Evolutionary conservation across 345 rosid species (phyloP).

Genomic region (Boechera stricta): DNA sequence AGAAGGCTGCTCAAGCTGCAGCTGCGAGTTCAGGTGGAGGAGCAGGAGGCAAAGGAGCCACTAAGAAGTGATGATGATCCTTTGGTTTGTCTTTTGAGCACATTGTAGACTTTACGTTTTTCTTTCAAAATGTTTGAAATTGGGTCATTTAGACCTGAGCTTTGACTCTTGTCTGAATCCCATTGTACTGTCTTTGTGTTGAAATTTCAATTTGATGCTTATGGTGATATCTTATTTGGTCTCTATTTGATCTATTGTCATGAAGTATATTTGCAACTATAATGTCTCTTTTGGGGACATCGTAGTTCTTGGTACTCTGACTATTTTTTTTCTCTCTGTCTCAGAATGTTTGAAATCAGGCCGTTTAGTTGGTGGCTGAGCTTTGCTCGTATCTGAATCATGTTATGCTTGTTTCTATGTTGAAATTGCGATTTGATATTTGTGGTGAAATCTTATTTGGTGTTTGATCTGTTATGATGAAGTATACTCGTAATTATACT

Average conservation of each 20-base stretch:
- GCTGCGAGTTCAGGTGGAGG: conserved; percentile 48
- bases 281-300: background rate
- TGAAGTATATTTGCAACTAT: background rate
- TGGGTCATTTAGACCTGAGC: background rate
- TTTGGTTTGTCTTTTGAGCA: background rate
- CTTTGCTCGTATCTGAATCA: background rate
- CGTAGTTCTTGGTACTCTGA: too few relatives aligned
- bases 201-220: conserved; percentile 21
- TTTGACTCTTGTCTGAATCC: conserved; percentile 2
- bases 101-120: conserved; percentile 14
- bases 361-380: background rate
- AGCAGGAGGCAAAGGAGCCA: conserved; percentile 45
- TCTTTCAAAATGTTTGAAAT: conserved; percentile 10
- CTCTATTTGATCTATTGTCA: background rate
- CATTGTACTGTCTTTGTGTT: background rate
- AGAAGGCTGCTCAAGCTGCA: conserved; percentile 78
- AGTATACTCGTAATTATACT: background rate
- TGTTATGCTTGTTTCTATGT: background rate
- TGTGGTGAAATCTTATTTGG: conserved; percentile 16
- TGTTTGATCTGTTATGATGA: background rate
- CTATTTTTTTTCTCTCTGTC: too few relatives aligned
- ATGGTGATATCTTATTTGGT: conserved; percentile 16
- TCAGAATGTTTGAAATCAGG: too few relatives aligned
- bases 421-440: conserved; percentile 17
- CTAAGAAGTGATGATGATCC: conserved; percentile 43